Conservation (phyloP, 1,284 basidiomycete genomes). For the Pseudozyma tsukubaensis region DNA sequence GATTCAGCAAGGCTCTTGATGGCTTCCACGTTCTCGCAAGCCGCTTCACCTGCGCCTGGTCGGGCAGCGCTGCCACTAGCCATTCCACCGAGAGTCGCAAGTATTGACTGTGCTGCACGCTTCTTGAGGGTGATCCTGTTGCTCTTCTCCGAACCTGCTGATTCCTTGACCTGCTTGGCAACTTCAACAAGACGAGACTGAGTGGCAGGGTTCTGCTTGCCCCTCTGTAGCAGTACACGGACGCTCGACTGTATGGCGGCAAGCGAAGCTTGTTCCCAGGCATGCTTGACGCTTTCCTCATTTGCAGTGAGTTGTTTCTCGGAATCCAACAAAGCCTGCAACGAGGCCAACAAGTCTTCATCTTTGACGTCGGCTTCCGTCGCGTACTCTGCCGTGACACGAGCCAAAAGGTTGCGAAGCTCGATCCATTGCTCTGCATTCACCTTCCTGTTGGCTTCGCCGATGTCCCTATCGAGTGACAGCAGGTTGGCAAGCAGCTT, state of each 20-base stretch:
- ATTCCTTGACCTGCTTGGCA: conserved; percentile 8
- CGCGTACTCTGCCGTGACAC: conserved; percentile 22
- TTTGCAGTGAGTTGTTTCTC: neutral
- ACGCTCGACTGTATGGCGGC: conserved; percentile 14
- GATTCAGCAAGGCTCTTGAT: conserved; percentile 1
- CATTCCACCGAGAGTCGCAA: neutral
- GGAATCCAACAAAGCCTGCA: conserved; percentile 8
- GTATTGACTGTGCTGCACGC: conserved; percentile 26
- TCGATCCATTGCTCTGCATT: conserved; percentile 12
- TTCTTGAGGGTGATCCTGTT: conserved; percentile 19
- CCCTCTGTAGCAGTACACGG: conserved; percentile 12
- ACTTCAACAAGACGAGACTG: conserved; percentile 5
- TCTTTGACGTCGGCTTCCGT: conserved; percentile 17
- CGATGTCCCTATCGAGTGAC: conserved; percentile 26
- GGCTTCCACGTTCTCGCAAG: conserved; percentile 7
- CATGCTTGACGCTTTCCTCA: neutral
- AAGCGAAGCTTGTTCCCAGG: conserved; percentile 27
- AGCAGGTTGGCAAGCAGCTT: conserved; percentile 21
- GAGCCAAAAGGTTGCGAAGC: conserved; percentile 21
- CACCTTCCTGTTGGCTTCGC: neutral
- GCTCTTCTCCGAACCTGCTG: conserved; percentile 11
- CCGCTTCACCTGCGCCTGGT: neutral
- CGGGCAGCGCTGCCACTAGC: neutral
- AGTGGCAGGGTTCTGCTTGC: conserved; percentile 4
- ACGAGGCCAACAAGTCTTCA: conserved; percentile 9